Evolutionary conservation across 495 filamentous ascomycete genomes (phyloP), one percentile per base, ranked within the genome.

Genomic region (Chaetomium fimeti): DNA sequence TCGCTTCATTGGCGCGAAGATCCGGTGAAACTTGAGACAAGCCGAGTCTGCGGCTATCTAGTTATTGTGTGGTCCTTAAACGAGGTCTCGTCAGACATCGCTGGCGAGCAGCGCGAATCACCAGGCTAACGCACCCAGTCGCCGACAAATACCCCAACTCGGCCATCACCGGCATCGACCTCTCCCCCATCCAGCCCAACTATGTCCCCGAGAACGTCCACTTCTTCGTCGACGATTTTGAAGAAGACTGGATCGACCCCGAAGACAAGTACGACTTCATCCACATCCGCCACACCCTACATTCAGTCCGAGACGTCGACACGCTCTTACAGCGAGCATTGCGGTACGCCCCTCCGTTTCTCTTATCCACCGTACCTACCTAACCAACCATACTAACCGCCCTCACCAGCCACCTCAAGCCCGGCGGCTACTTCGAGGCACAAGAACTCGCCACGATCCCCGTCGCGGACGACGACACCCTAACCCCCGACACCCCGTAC

Each of bases 191-290:
- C 58, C 86, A 88, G 60, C 85, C 85, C 2, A 68, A 68, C 54
- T 82, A 81, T 69, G 79, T 85, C 0, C 84, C 84, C 5, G 77
- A 84, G 8, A 88, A 87, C 64, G 78, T 83, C 53, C 78, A 78
- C 47, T 89, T 89, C 69, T 79, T 83, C 61, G 75, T 89, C 49
- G 86, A 88, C 71, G 86, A 89, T 68, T 75, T 87, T 49, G 85
- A 88, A 62, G 75, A 73, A 49, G 77, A 80, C 18, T 89, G 86
- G 86, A 71, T 82, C n/a, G 81, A 78, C 59, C 73, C 78, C 1
- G 70, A 73, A 25, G 71, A 83, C 59, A 72, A 80, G 43, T 88
- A 83, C 72, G 86, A 88, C 70, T 85, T 79, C 61, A 80, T 87
- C 55, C 85, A 88, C 66, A 69, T 76, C 48, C 75, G 85, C 25